phyloP scores from a whole-genome alignment of 805 yeast genomes.

The Wickerhamiella cacticola region DNA sequence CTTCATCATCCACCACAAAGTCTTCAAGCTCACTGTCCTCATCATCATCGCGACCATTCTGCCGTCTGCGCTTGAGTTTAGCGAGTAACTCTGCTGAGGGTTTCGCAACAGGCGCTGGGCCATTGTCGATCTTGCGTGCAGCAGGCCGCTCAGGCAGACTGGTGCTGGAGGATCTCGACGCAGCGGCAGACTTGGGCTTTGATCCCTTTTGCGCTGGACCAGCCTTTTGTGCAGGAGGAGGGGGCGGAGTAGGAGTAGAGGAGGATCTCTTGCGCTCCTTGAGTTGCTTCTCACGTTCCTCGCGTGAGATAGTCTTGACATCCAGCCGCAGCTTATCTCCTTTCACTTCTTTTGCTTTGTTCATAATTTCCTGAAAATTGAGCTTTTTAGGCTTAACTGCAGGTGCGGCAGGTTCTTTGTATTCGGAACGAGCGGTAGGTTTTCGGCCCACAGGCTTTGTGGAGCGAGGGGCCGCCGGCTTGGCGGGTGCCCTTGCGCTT shows the following conservation, averaged over 20 bases:
- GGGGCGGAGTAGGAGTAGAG: not conserved
- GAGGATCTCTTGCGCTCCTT: not conserved
- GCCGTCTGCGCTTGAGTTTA: conserved; percentile 12
- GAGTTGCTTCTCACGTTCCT: not conserved
- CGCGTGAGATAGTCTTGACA: conserved; percentile 27
- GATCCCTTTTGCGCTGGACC: not conserved
- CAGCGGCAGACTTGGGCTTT: not conserved
- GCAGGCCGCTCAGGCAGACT: no score
- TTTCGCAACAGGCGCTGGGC: conserved; percentile 21
- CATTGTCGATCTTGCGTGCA: no score
- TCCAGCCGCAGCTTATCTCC: conserved; percentile 35
- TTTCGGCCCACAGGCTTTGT: not conserved
- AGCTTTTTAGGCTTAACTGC: not conserved
- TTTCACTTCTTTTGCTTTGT: conserved; percentile 52
- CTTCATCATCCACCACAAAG: conserved; percentile 50
- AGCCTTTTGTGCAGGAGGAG: not conserved
- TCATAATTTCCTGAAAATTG: conserved; percentile 51
- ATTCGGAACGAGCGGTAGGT: not conserved
- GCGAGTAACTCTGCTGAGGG: conserved; percentile 20
- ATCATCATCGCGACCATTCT: conserved; percentile 23
- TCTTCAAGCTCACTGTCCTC: conserved; percentile 42
- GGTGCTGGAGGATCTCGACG: no score
- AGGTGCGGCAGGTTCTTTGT: not conserved
- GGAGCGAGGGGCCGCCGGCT: not conserved
- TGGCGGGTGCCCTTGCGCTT: not conserved